Evolutionary conservation across 1,284 basidiomycete species (phyloP).

Genomic region (Rhodofomes roseus): DNA sequence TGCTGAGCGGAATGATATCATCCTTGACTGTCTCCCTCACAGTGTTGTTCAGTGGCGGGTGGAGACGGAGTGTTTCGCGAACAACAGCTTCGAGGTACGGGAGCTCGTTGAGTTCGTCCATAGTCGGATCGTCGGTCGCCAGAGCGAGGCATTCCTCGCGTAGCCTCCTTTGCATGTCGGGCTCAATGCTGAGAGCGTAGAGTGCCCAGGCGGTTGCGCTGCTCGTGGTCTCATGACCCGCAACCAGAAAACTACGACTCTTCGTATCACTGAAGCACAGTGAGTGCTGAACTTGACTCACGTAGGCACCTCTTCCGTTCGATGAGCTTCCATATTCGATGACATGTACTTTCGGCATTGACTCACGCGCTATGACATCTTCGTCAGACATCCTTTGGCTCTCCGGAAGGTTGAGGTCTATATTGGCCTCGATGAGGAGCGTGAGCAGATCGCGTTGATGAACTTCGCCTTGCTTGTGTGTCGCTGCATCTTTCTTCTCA

Average conservation of each 20-base stretch:
- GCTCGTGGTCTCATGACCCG: slow-evolving; percentile 72
- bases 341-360: neutral
- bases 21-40: slow-evolving; percentile 50
- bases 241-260: slow-evolving; percentile 38
- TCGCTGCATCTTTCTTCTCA: slow-evolving; percentile 38
- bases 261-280: neutral
- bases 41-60: slow-evolving; percentile 57
- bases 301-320: slow-evolving; percentile 11
- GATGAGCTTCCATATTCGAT: neutral
- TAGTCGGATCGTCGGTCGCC: slow-evolving; percentile 16
- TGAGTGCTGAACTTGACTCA: slow-evolving; percentile 24
- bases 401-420: slow-evolving; percentile 38
- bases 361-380: slow-evolving; percentile 53
- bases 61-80: slow-evolving; percentile 66
- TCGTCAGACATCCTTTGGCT: slow-evolving; percentile 46
- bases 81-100: slow-evolving; percentile 68
- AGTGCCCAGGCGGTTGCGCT: slow-evolving; percentile 55
- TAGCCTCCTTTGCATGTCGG: slow-evolving; percentile 59
- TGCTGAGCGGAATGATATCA: slow-evolving; percentile 35
- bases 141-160: slow-evolving; percentile 61
- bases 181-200: slow-evolving; percentile 55
- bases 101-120: slow-evolving; percentile 40
- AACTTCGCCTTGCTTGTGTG: slow-evolving; percentile 7
- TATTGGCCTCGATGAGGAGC: slow-evolving; percentile 42
- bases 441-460: slow-evolving; percentile 29